Evolutionary conservation across 345 rosid genomes (phyloP).

Genomic region (Capsella bursapastoris): DNA sequence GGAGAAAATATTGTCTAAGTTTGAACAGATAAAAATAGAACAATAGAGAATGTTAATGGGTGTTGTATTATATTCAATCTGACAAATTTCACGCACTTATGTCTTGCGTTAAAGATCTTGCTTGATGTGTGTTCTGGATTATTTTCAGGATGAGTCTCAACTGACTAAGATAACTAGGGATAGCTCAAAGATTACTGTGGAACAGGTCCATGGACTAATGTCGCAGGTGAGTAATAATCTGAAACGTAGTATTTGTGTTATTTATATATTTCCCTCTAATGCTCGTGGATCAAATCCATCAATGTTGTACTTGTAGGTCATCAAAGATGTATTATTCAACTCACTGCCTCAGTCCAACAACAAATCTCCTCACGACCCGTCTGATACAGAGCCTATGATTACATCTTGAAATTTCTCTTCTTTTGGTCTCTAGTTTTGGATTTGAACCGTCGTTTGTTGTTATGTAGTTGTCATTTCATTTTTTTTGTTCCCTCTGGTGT

Average conservation of each 20-base stretch:
- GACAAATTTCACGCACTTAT: neutral
- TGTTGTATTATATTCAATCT: neutral
- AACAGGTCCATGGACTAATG: slow-evolving; percentile 98
- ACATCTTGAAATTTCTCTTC: slow-evolving; percentile 60
- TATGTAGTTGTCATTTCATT: neutral
- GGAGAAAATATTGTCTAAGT: neutral
- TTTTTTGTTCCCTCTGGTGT: neutral
- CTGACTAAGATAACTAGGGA: slow-evolving; percentile 98
- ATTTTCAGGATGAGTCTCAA: slow-evolving; percentile 90
- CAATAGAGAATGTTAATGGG: neutral
- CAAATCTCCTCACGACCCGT: slow-evolving; percentile 54
- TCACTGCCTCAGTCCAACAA: slow-evolving; percentile 65
- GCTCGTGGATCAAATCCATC: neutral
- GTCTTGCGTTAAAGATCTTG: slow-evolving; percentile 1
- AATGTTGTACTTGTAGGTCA: slow-evolving; percentile 55
- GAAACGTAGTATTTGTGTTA: neutral
- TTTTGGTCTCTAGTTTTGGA: slow-evolving; percentile 12
- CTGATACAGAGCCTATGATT: slow-evolving; percentile 93
- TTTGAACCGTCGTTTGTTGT: neutral
- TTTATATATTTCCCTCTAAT: neutral
- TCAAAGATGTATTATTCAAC: slow-evolving; percentile 94
- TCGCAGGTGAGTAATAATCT: slow-evolving; percentile 70
- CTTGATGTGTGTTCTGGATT: slow-evolving; percentile 16
- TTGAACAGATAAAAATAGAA: neutral
- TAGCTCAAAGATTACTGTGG: slow-evolving; percentile 93